Evolutionary conservation across 1,284 basidiomycete species (phyloP).

Genomic region (Sanghuangporus sanghuang): DNA sequence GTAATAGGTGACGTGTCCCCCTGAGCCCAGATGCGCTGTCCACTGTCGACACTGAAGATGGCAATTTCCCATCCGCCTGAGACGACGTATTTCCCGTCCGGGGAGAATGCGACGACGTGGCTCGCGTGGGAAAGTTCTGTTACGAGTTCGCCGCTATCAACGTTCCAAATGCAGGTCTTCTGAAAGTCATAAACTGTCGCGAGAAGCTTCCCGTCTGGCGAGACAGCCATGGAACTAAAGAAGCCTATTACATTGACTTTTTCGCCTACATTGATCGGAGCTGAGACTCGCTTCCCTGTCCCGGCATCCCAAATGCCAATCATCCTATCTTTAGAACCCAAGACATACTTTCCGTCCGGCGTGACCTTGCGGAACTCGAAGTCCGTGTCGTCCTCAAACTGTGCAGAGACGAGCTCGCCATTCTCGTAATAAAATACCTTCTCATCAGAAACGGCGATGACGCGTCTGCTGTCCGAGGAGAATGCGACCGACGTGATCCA

Average conservation of each 20-base stretch:
- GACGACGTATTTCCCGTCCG: not conserved
- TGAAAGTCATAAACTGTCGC: too few species aligned
- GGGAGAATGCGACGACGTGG: not conserved
- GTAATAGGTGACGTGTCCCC: not conserved
- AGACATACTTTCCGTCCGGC: not conserved
- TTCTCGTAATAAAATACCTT: too few species aligned
- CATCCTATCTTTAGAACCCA: constrained; percentile 16
- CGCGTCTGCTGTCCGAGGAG: constrained; percentile 10
- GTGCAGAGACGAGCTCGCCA: constrained; percentile 39
- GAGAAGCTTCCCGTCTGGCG: not conserved
- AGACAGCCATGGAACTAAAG: too few species aligned
- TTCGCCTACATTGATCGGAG: constrained; percentile 26
- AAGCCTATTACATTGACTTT: too few species aligned
- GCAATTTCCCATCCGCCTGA: not conserved
- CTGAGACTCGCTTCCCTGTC: not conserved
- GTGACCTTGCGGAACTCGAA: too few species aligned
- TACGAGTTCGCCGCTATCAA: not conserved
- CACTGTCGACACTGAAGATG: not conserved
- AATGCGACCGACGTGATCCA: constrained; percentile 10
- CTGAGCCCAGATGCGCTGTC: not conserved
- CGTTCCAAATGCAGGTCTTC: too few species aligned
- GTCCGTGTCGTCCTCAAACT: too few species aligned
- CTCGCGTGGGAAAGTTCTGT: not conserved
- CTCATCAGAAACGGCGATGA: too few species aligned
- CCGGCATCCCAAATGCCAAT: not conserved